phyloP scores from a whole-genome alignment of 768 basidiomycete genomes.

The Solioccasus polychromus region DNA sequence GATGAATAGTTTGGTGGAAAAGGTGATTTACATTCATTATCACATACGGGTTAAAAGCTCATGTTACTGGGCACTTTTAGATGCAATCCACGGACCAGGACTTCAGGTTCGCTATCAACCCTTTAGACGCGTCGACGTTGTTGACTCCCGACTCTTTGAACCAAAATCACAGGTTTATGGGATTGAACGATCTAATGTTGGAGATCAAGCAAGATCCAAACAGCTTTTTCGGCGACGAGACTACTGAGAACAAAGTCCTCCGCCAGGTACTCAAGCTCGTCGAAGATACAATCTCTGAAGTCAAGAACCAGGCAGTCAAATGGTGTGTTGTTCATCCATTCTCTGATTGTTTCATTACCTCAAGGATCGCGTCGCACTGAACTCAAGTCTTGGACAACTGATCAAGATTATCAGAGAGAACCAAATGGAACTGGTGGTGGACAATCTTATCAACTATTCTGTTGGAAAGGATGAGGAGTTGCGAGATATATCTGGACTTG shows the following conservation, averaged over 20 bases:
- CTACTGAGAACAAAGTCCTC: slow-evolving; percentile 80
- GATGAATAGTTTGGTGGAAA: slow-evolving; percentile 83
- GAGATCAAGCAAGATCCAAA: slow-evolving; percentile 79
- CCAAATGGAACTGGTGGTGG: slow-evolving; percentile 84
- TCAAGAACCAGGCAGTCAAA: slow-evolving; percentile 96
- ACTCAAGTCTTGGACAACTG: slow-evolving; percentile 75
- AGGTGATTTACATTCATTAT: slow-evolving; percentile 41
- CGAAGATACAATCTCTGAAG: slow-evolving; percentile 95
- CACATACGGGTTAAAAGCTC: neutral
- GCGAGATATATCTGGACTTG: slow-evolving; percentile 90
- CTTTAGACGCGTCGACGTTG: slow-evolving; percentile 13
- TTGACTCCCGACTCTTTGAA: slow-evolving; percentile 18
- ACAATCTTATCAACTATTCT: slow-evolving; percentile 84
- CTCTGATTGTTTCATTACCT: neutral
- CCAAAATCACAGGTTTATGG: slow-evolving; percentile 79
- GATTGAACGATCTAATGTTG: slow-evolving; percentile 88
- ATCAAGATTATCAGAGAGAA: slow-evolving; percentile 84
- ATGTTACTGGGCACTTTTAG: slow-evolving; percentile 36
- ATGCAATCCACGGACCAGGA: slow-evolving; percentile 92
- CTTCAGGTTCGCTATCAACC: slow-evolving; percentile 56
- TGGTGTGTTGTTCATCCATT: slow-evolving; percentile 49
- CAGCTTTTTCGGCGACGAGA: slow-evolving; percentile 81
- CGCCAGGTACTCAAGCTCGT: slow-evolving; percentile 82
- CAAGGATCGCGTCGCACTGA: slow-evolving; percentile 1
- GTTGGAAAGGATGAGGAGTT: slow-evolving; percentile 88